Evolutionary conservation across 805 yeast genomes (phyloP), one percentile per base, ranked within the genome.

Genomic region (Kodamaea leandrae): DNA sequence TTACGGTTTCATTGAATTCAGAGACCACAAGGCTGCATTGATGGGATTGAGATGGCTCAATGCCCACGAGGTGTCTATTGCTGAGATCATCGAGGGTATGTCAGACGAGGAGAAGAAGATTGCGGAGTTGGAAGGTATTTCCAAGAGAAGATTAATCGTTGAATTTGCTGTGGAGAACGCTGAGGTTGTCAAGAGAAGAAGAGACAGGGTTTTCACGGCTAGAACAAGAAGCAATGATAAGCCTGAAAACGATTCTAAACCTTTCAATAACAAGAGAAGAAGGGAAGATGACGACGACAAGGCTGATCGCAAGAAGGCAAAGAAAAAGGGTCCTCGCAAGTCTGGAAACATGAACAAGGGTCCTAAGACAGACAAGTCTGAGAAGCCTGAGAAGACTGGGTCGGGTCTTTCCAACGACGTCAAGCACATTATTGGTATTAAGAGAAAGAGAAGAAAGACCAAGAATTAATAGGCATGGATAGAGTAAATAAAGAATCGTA

Each of bases 21-120:
- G 89, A 64, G 96, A 90, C 63, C 99, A 93, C 63, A 85, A 84
- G 63, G 61, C 83, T 48, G 98, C 99, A 1, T 74, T 93, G 50
- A 90, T 89, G 97, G 97, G 95, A 2, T 76, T 93, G 42, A 80
- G 99, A 71, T 93, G 96, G 96, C 74, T 93, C 61, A 93, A 93
- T 61, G 96, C 96, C 6, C 96, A 91, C 58, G 83, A 78, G 55
- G 96, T 93, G 5, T 67, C 86, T 0, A 63, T 62, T 24, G 78
- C 74, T 7, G 97, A 90, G 61, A 76, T 88, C 29, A 44, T 74
- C 15, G 86, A 76, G 48, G 90, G 91, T n/a, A 59, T 84, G 43
- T 66, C 70, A 23, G 88, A 80, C 3, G 88, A 84, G 36, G 90
- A 85, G 54, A 67, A 70, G 59, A 78, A 79, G 51, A 36, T 60